Evolutionary conservation across 257 asterid species (phyloP), one percentile per base, ranked within the genome.

Genomic region (Thymus mandschuricus): DNA sequence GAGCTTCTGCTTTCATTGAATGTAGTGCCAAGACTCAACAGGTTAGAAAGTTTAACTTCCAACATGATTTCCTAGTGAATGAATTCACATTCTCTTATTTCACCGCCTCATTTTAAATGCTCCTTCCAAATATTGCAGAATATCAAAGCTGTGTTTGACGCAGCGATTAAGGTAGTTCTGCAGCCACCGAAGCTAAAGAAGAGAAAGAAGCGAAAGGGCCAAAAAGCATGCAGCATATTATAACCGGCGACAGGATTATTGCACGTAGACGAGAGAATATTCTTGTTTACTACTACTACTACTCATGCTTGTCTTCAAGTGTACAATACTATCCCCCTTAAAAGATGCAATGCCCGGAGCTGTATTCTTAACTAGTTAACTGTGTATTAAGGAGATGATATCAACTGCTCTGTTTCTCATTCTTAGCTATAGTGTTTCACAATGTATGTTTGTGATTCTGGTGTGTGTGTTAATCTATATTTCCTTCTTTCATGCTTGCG

Each of bases 21-120:
- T 90, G 97, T 35, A 88, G 97, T 76, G 88, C 97, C 3, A 90
- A 88, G 80, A 80, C 96, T 5, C 96, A 88, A 70, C 96, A 88
- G 95, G 97, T 86, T 15, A 66, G 13, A 28, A 31, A 35, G n/a
- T 52, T 43, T 41, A 28, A 28, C 46, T 29, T 55, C 6, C 6
- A 49, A 60, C 50, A 41, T 1, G n/a, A 27, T 10, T 45, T 30
- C 8, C 8, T 1, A 29, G 43, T 48, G 44, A 46, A 35, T 7
- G 28, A 54, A 40, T 21, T 21, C 21, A 21, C 57, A 31, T 64
- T 12, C 10, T 38, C 44, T 33, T 60, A 44, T 38, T 10, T 66
- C 6, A n/a, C 31, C 43, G 60, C 12, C 7, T 12, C 15, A 60
- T 67, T 29, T 52, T 1, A 38, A n/a, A 13, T 46, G 43, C 51